Evolutionary conservation across 2,329 filamentous ascomycete species (phyloP), one percentile per base, ranked within the genome.

Genomic region (Nannizziopsis barbatae): DNA sequence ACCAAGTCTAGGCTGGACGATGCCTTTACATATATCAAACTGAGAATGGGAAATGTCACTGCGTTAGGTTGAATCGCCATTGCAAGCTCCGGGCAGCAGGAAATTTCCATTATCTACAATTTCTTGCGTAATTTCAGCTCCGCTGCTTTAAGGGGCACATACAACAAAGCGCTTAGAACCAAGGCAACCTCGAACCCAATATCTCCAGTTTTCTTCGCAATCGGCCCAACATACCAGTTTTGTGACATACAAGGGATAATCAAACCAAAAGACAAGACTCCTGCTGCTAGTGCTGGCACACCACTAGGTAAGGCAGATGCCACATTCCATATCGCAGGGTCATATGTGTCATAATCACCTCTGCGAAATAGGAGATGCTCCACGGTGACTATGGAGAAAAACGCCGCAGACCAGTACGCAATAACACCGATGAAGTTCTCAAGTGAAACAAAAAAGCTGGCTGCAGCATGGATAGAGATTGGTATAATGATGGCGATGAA

Each of bases 221-320:
- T 63, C 0, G 80, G 81, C 1, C 81, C 81, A 51, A 78, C 74
- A 61, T 81, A 85, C 75, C 80, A 85, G 2, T 76, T 75, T 65
- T 86, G 80, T 17, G 77, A 76, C 81, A 84, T 84, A 51, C 74
- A 80, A 40, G 53, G 53, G 12, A 55, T 38, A 75, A 7, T 80
- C 80, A 2, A 71, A 72, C 80, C 80, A 84, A 2, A 81, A 80
- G 11, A 84, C 58, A 35, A 80, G 60, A 55, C 43, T n/a, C 84
- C 84, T 0, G 80, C 74, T 2, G 70, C 56, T 6, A 81, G 64
- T 0, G 79, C 80, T 0, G 81, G 79, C 51, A 79, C 65, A 0
- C 81, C 81, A 11, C 82, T 49, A 0, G 81, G 81, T 3, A 84
- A 65, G 57, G 76, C 76, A 2, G 66, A 65, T 42, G 69, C 69